Percentiles rank a stretch among this genome's conserved stretches.
Evolutionary conservation across 805 yeast species (phyloP).

Genomic region (Ogataea nitratoaversa): DNA sequence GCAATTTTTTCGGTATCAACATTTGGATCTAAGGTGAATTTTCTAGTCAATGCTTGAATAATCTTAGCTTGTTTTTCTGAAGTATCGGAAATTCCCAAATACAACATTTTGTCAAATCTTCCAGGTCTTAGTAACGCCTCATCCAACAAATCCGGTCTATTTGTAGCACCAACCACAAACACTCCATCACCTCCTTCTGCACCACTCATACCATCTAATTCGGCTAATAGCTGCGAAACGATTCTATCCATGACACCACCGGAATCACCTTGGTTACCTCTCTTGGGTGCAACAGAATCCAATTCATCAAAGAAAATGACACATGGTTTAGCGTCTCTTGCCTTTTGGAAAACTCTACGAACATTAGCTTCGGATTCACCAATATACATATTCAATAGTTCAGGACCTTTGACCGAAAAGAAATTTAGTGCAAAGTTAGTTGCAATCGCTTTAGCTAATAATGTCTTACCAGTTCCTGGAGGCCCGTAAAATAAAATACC

Average conservation of each 20-base stretch:
- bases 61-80: conserved; percentile 84
- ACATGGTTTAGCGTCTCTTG: conserved; percentile 96
- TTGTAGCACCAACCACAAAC: conserved; percentile 98
- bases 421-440: conserved; percentile 91
- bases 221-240: conserved; percentile 92
- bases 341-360: conserved; percentile 86
- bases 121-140: conserved; percentile 94
- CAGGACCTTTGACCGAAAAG: conserved; percentile 97
- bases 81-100: conserved; percentile 89
- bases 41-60: conserved; percentile 82
- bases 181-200: conserved; percentile 80
- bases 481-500: conserved; percentile 97
- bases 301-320: conserved; percentile 96
- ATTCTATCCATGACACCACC: conserved; percentile 99
- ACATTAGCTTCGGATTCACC: conserved; percentile 99
- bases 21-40: conserved; percentile 57
- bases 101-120: conserved; percentile 91
- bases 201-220: conserved; percentile 93
- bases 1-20: conserved; percentile 63
- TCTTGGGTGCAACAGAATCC: conserved; percentile 96
- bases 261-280: conserved; percentile 98
- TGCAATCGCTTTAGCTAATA: conserved; percentile 95
- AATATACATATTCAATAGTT: conserved; percentile 92
- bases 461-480: conserved; percentile 97
- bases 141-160: conserved; percentile 91